Evolutionary conservation across 257 asterid species (phyloP), one percentile per base, ranked within the genome.

Genomic region (Agastache rugosa): DNA sequence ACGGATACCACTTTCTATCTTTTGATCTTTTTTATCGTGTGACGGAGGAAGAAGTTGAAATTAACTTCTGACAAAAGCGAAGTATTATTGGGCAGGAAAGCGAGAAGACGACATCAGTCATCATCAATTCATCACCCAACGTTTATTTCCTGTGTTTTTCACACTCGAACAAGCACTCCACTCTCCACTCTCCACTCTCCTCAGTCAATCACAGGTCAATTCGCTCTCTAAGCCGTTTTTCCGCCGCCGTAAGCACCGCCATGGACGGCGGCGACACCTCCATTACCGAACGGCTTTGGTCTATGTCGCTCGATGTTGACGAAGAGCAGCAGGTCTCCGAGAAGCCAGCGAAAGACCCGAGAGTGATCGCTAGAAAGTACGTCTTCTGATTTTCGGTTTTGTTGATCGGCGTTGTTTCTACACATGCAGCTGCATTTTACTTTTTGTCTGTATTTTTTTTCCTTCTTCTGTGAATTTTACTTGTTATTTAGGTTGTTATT

Each of bases 311-410:
- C 73, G 58, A 34, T 34, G 90, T 68, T 25, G 87, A 86, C 42
- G 77, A 77, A 5, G 85, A 77, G 22, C 72, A 54, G 22, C 79
- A 66, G 65, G 9, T 59, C 29, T 68, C 63, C 45, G 79, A 51
- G 77, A 76, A 77, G 61, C 80, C 51, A 2, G 88, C 48, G 76
- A 93, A 93, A 53, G 97, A 94, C 79, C 97, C 99, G 22, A 77
- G 91, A 63, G 83, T n/a, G 67, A 85, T 84, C 11, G 96, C 99
- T 2, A 83, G 97, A 74, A 86, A 86, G 97, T 90, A 81, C 15
- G 69, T 22, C 63, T 72, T 77, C 48, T 45, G 0, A 6, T 29
- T 75, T 59, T 42, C 19, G 12, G 34, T 62, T 73, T 69, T 66
- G 59, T 53, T 11, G 5, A 3, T 14, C n/a, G 63, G 12, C n/a